Base-by-base conservation (phyloP, 2,329 filamentous ascomycete genomes). In the Hirsutella rhossiliensis region DNA sequence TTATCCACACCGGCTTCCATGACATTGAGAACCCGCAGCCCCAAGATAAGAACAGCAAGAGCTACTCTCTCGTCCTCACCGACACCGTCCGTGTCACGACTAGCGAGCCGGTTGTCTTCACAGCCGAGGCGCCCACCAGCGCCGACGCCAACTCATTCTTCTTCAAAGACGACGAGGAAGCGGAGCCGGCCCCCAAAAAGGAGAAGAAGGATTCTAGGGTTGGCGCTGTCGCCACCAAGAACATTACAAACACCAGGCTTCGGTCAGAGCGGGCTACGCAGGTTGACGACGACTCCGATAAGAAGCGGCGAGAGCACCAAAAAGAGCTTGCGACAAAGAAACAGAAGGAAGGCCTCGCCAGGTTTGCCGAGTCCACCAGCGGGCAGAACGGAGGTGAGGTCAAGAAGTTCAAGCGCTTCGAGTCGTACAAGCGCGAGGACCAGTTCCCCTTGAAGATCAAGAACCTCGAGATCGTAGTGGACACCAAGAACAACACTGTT, bases 361-460 rank as follows among this genome's bases (percentile, higher is more conserved):
- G 87, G 50, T 98, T 94, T 60, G 80, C 87, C 37, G 87, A 94
- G 57, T 85, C 86, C 1, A 89, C 84, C 0, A 84, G 81, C 46
- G 87, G 83, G 46, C 74, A 90, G 50, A 92, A 95, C 56, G 92
- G 90, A 30, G 81, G 82, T n/a, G 84, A 92, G 52, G 84, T 94
- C 62, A 97, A 97, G 73, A 94, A 90, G 67, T 97, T 98, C 73
- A 97, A 97, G 71, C 86, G 88, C 45, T 98, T 97, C 59, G 92
- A 98, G 64, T 98, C 92, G 0, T 98, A 98, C 70, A 98, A 97
- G 72, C 80, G 90, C 48, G 92, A 97, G 62, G 95, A 94, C 54
- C 90, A 97, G 62, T 80, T 98, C 43, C 92, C 92, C 2, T 60
- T 75, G 13, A 82, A 80, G 57, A 80, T 94, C 52, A 84, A 84